Evolutionary conservation across 2,329 filamentous ascomycete genomes (phyloP), one percentile per base, ranked within the genome.

Genomic region (Monosporascus cannonballus): DNA sequence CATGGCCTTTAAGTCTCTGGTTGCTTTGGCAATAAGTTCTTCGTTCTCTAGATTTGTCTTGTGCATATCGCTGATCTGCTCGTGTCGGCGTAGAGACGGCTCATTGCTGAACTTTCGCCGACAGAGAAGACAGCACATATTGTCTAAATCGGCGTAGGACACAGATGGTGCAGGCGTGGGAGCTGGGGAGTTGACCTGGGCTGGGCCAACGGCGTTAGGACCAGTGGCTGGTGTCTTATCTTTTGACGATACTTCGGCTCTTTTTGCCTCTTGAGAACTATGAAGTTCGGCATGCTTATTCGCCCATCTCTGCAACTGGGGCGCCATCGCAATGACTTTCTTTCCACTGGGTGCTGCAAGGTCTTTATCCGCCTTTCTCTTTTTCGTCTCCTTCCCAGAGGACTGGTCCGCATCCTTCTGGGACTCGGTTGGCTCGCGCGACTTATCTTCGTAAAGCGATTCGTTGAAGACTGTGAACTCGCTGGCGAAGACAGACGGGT

Each of bases 281-380:
- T 86, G 83, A 24, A 88, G 71, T 61, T 89, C 84, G 2, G 84
- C 84, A 62, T 87, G 84, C 48, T 85, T 82, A 61, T 87, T 83
- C 48, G 83, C 81, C 85, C 85, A 89, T 66, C 86, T 86, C 66
- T 87, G 83, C 46, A 89, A 73, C 67, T 88, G 84, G 1, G 84
- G 81, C n/a, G 69, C 73, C 73, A 76, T 76, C 3, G 83, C 79
- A 48, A 85, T 76, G 7, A 76, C 73, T 59, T 82, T 75, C 55
- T 74, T 75, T 45, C 63, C 62, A 44, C 56, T 64, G 5, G 76
- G 61, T 1, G 61, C 59, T 4, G 63, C 49, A 15, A 68, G 55
- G 8, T 73, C 73, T 47, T 73, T 73, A 25, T 77, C 79, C 4
- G 76, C 76, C 61, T 84, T 84, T 59, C 66, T 58, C 49, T 69